Evolutionary conservation across 2,329 filamentous ascomycete species (phyloP).

Genomic region (Aschersonia sp.): DNA sequence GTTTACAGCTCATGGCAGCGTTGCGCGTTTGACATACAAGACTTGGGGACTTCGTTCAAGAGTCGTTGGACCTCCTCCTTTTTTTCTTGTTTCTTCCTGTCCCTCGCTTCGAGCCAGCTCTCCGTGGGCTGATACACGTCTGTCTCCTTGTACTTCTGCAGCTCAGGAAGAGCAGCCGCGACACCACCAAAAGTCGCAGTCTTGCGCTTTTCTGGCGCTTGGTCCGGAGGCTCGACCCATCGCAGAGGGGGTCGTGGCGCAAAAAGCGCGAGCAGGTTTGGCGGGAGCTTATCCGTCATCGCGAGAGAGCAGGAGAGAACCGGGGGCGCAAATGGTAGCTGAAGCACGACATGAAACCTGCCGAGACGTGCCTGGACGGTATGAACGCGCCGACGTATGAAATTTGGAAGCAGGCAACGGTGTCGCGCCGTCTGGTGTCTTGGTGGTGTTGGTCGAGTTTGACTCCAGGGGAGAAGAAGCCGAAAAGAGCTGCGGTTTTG

Average conservation of each 20-base stretch:
- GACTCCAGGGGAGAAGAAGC: neutral
- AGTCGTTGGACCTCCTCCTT: constrained; percentile 50
- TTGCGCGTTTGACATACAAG: constrained; percentile 33
- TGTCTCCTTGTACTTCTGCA: constrained; percentile 65
- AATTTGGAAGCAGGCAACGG: too few relatives aligned
- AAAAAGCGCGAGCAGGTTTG: constrained; percentile 85
- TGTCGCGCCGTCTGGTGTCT: neutral
- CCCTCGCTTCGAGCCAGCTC: constrained; percentile 80
- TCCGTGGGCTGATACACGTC: constrained; percentile 71
- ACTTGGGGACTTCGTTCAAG: constrained; percentile 46
- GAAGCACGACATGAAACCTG: neutral
- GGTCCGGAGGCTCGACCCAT: constrained; percentile 72
- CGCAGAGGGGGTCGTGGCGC: constrained; percentile 83
- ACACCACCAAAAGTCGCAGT: constrained; percentile 61
- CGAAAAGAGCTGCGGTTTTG: constrained; percentile 4
- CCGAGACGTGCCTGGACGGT: too few relatives aligned
- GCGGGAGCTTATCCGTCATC: constrained; percentile 96
- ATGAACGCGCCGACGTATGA: too few relatives aligned
- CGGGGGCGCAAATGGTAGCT: neutral
- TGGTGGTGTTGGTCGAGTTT: neutral
- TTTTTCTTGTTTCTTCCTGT: constrained; percentile 73
- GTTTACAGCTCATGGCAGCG: neutral
- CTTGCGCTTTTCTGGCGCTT: constrained; percentile 67
- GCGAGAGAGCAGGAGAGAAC: constrained; percentile 1
- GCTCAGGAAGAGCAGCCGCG: constrained; percentile 56